Conservation (phyloP, 768 basidiomycete species). For the Leccinellum luteum region DNA sequence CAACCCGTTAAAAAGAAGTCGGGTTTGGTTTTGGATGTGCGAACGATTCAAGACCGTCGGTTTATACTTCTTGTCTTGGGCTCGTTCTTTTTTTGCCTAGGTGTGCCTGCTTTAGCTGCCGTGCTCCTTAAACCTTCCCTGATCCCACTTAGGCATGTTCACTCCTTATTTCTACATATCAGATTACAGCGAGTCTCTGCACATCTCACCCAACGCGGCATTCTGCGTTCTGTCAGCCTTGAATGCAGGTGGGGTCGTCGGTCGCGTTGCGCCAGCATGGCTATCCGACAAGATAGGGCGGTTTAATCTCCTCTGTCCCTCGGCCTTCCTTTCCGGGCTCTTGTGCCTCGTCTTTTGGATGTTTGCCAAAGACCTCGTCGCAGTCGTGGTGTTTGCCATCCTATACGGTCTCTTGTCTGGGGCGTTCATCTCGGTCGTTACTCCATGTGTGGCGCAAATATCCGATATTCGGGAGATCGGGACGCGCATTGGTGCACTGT, state of each 20-base stretch:
- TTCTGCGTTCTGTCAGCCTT: conserved; percentile 63
- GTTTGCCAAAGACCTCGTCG: conserved; percentile 37
- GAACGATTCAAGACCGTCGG: conserved; percentile 43
- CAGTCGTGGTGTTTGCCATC: conserved; percentile 50
- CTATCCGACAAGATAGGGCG: conserved; percentile 64
- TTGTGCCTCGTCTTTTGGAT: conserved; percentile 59
- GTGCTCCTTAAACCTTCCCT: conserved; percentile 1
- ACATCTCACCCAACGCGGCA: conserved; percentile 37
- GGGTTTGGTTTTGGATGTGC: conserved; percentile 21
- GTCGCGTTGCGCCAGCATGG: conserved; percentile 61
- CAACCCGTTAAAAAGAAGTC: conserved; percentile 16
- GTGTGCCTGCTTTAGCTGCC: conserved; percentile 35
- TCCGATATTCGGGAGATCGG: conserved; percentile 59
- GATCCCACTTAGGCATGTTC: conserved; percentile 51
- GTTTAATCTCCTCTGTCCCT: conserved; percentile 64
- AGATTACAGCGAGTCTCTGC: conserved; percentile 47
- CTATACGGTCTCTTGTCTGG: conserved; percentile 66
- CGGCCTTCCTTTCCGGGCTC: conserved; percentile 62
- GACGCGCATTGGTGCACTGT: conserved; percentile 60
- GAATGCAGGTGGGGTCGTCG: conserved; percentile 66
- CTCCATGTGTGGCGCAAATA: conserved; percentile 66
- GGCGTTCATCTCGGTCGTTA: conserved; percentile 65
- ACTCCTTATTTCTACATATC: conserved; percentile 72
- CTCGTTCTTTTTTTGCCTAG: conserved; percentile 58
- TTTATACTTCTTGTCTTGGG: conserved; percentile 54